phyloP scores from a whole-genome alignment of 1,284 basidiomycete genomes.

The Boletus sp. region DNA sequence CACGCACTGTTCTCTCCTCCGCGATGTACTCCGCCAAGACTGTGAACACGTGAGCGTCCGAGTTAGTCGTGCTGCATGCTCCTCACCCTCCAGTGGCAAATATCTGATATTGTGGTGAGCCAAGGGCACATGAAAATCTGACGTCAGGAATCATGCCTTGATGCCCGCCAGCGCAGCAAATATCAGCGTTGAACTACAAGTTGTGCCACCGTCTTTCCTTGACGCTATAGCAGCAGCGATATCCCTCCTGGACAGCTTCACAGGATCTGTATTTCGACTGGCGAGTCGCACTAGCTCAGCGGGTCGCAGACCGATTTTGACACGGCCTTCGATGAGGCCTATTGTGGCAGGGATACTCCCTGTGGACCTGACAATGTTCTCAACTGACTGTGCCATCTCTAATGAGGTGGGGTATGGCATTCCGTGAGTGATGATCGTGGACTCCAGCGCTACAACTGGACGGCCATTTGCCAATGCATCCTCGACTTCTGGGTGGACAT shows the following conservation, averaged over 20 bases:
- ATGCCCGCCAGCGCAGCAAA: slow-evolving; percentile 82
- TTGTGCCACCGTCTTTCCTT: slow-evolving; percentile 81
- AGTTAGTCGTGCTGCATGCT: not conserved
- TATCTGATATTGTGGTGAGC: slow-evolving; percentile 42
- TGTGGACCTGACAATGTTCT: slow-evolving; percentile 72
- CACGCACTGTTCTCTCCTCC: slow-evolving; percentile 80
- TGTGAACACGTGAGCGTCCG: slow-evolving; percentile 31
- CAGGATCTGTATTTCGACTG: slow-evolving; percentile 46
- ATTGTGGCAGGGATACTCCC: slow-evolving; percentile 89
- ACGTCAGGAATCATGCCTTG: slow-evolving; percentile 43
- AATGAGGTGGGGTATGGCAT: slow-evolving; percentile 80
- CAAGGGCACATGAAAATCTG: not conserved
- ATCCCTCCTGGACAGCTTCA: slow-evolving; percentile 88
- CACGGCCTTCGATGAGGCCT: slow-evolving; percentile 76
- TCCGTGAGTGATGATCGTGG: slow-evolving; percentile 91
- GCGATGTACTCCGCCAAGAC: slow-evolving; percentile 90
- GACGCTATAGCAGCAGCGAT: slow-evolving; percentile 73
- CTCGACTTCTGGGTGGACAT: slow-evolving; percentile 75
- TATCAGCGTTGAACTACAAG: slow-evolving; percentile 85
- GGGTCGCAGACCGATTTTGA: slow-evolving; percentile 80
- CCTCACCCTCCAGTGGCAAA: slow-evolving; percentile 78
- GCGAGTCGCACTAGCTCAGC: slow-evolving; percentile 72
- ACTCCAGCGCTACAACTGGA: slow-evolving; percentile 77
- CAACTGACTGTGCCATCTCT: slow-evolving; percentile 70
- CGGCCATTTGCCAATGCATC: slow-evolving; percentile 61